Base-by-base conservation (phyloP, 768 basidiomycete species). In the Lyophyllum decastes region DNA sequence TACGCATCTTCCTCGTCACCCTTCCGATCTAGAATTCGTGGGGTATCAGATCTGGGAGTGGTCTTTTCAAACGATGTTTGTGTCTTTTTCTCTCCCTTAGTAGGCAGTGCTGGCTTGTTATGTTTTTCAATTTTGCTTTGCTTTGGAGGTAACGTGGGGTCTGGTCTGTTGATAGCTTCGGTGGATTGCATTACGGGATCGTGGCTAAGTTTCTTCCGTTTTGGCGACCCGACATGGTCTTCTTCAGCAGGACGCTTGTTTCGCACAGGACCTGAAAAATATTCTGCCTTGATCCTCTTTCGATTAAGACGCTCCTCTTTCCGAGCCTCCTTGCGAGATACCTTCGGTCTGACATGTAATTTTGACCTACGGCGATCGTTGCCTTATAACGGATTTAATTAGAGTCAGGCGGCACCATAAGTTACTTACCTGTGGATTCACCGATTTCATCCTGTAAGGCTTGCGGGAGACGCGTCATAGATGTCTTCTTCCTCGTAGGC, bases 1-100 rank as follows among this genome's bases (percentile, higher is more conserved):
- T 95, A 93, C 0, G 82, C 80, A 65, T 95, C 94, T 64, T 98
- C 95, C 33, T 89, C 81, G 27, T 78, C 72, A 59, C 92, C 83
- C 55, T 74, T 72, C 30, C 68, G 75, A 43, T 57, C 30, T 19
- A 44, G 59, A 62, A 25, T 51, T 17, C 38, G 61, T 25, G 51
- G 24, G 16, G 44, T 17, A 50, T 52, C 54, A 43, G 61, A 52
- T 0, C 64, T 65, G 4, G 57, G 61, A 0, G 57, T 67, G 21
- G 75, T 69, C 58, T 69, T 78, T 49, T 76, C 74, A 11, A 77
- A 65, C 1, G 76, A 68, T 1, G 72, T 75, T 45, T 61, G 68
- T 0, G 41, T 24, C 56, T 65, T 66, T 21, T 63, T 61, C 11
- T 59, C 52, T 7, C 43, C 49, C 22, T 54, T 12, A 48, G 64